Conservation (phyloP, 108 stramenopile genomes). For the Pseudonitzschia multiseries region DNA sequence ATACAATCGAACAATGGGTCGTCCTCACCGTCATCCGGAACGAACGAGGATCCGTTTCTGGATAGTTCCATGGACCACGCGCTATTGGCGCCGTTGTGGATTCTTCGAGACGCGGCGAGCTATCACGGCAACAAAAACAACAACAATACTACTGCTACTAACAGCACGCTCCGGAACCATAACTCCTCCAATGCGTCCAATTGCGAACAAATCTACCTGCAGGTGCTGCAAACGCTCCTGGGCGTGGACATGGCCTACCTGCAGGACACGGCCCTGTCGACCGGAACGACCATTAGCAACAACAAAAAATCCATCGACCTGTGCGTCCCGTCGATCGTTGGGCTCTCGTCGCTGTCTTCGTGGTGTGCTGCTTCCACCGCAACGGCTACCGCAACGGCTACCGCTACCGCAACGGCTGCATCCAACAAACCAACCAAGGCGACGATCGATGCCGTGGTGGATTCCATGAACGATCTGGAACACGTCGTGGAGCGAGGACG, state of each 20-base stretch:
- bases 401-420: not conserved
- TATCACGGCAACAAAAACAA: not conserved
- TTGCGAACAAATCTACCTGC: slow-evolving; percentile 23
- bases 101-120: slow-evolving; percentile 39
- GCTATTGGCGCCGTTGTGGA: slow-evolving; percentile 38
- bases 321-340: slow-evolving; percentile 41
- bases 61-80: slow-evolving; percentile 17
- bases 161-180: not conserved
- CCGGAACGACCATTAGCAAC: slow-evolving; percentile 22
- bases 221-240: slow-evolving; percentile 35
- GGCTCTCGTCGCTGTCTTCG: slow-evolving; percentile 38
- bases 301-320: no score
- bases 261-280: slow-evolving; percentile 5
- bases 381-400: not conserved
- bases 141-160: no score
- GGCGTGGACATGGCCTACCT: slow-evolving; percentile 37
- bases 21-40: no score
- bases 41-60: not conserved
- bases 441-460: slow-evolving; percentile 21
- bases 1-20: not conserved
- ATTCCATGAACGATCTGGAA: slow-evolving; percentile 36
- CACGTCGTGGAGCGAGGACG: slow-evolving; percentile 30
- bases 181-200: slow-evolving; percentile 5
- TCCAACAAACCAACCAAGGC: slow-evolving; percentile 1
- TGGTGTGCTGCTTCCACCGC: slow-evolving; percentile 26